Conservation (phyloP, 1,284 basidiomycete genomes). For the Pseudozyma flocculosa region DNA sequence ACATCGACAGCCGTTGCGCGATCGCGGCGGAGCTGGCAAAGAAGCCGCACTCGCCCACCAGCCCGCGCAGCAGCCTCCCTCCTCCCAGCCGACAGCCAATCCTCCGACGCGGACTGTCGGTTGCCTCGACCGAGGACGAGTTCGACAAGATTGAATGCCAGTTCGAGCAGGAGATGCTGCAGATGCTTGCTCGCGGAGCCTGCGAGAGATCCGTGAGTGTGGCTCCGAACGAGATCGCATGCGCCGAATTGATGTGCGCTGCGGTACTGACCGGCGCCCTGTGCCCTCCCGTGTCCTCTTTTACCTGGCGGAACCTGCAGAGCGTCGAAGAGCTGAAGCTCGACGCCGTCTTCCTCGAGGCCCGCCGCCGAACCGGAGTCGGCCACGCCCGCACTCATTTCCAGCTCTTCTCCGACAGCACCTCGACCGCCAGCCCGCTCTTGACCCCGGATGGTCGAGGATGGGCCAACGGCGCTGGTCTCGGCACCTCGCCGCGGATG, state of each 20-base stretch:
- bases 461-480: no score
- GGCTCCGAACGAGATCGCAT: not conserved
- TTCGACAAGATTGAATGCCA: conserved; percentile 31
- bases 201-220: not conserved
- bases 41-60: not conserved
- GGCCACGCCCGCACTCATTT: conserved; percentile 11
- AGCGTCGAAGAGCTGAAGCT: conserved; percentile 3
- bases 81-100: not conserved
- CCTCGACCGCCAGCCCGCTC: not conserved
- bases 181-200: not conserved
- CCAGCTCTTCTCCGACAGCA: conserved; percentile 1
- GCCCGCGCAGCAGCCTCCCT: conserved; percentile 4
- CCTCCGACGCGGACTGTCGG: not conserved
- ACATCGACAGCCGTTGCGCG: conserved; percentile 5
- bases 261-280: no score
- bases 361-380: conserved; percentile 12
- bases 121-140: conserved; percentile 14
- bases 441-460: not conserved
- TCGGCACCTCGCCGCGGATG: no score
- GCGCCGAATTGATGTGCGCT: not conserved
- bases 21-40: not conserved
- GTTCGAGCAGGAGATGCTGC: conserved; percentile 11
- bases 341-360: conserved; percentile 13
- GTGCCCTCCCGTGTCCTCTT: no score
- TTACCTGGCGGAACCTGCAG: not conserved